Evolutionary conservation across 2,329 filamentous ascomycete species (phyloP).

Genomic region (Venturia carpophila): DNA sequence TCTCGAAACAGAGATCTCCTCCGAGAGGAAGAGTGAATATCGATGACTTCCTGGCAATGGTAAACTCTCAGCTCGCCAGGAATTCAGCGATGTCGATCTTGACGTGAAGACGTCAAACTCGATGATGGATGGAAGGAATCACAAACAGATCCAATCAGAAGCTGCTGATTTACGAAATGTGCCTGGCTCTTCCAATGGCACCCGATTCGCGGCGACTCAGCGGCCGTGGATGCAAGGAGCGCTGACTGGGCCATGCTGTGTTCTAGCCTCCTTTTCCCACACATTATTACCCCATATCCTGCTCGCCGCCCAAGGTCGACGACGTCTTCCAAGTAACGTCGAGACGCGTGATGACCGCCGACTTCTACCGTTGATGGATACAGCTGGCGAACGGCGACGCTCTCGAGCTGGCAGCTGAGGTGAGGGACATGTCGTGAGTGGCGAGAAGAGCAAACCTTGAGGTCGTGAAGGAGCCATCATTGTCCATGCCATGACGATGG

Average conservation of each 20-base stretch:
- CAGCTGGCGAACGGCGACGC: neutral
- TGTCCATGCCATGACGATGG: neutral
- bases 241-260: neutral
- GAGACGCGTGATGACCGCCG: neutral
- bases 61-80: too few relatives aligned
- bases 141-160: neutral
- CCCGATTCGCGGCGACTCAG: neutral
- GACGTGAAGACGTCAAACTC: neutral
- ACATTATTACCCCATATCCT: neutral
- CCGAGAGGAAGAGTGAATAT: too few relatives aligned
- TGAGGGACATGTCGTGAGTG: neutral
- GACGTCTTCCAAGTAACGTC: neutral
- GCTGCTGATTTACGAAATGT: neutral
- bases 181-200: neutral
- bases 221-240: neutral
- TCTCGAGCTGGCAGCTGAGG: neutral
- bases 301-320: neutral
- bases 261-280: neutral
- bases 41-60: too few relatives aligned
- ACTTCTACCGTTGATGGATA: neutral
- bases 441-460: neutral
- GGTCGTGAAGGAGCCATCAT: neutral
- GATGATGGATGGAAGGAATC: neutral
- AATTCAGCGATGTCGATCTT: neutral
- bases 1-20: too few relatives aligned